Conservation (phyloP, 2,329 filamentous ascomycete genomes). For the Fusarium albidum region DNA sequence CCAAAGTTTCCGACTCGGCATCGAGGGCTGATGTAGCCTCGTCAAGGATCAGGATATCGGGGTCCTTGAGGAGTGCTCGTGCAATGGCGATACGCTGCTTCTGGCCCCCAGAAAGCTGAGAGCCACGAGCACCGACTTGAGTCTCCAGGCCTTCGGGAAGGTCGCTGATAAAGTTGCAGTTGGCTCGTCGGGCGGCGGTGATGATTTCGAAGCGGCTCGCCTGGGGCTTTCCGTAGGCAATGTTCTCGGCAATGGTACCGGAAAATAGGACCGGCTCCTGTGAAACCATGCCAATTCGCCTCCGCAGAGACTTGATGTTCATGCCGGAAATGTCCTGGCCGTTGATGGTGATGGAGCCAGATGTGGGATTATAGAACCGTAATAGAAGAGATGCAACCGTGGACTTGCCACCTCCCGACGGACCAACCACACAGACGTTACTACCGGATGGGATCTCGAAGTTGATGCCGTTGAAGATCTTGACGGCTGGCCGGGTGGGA, state of each 20-base stretch:
- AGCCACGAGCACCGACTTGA: constrained; percentile 88
- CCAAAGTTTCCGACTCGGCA: constrained; percentile 94
- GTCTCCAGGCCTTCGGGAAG: constrained; percentile 97
- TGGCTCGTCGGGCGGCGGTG: constrained; percentile 86
- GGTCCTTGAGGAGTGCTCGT: constrained; percentile 90
- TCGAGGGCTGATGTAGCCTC: constrained; percentile 96
- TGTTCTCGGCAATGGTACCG: constrained; percentile 86
- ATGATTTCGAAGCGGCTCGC: constrained; percentile 85
- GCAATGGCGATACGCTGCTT: constrained; percentile 99
- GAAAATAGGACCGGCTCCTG: constrained; percentile 96
- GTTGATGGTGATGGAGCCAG: constrained; percentile 82
- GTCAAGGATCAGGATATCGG: constrained; percentile 95
- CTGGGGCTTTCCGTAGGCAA: constrained; percentile 85
- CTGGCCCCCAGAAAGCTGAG: constrained; percentile 93
- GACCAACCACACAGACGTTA: constrained; percentile 96
- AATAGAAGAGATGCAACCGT: constrained; percentile 92
- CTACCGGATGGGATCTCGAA: constrained; percentile 93
- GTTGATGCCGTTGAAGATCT: constrained; percentile 86
- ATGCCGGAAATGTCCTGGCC: constrained; percentile 83
- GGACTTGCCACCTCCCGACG: constrained; percentile 94
- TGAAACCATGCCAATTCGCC: constrained; percentile 93
- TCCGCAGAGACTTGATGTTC: constrained; percentile 91
- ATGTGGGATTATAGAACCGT: constrained; percentile 86
- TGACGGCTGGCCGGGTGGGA: constrained; percentile 89
- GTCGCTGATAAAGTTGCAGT: constrained; percentile 96